Evolutionary conservation across 352 stramenopile species (phyloP), one percentile per base, ranked within the genome.

Genomic region (Globisporangium mamillatum): DNA sequence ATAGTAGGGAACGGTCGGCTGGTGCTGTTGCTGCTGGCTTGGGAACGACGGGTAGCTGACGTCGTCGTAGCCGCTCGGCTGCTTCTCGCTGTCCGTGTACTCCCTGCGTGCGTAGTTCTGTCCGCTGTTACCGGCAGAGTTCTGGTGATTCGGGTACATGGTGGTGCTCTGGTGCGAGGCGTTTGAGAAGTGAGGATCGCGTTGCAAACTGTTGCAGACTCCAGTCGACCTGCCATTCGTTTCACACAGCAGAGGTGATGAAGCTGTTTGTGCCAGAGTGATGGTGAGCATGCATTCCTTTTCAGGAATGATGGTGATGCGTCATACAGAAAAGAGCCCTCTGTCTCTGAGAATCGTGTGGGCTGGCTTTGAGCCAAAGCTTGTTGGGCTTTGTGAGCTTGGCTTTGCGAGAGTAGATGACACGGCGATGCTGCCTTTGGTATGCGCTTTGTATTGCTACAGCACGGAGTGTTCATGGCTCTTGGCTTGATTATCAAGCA

Each of bases 31-130:
- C 38, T 46, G 63, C 22, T 54, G 34, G 52, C 10, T 46, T 25
- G 53, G 20, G 22, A 67, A 58, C 50, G 50, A 67, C 50, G 63
- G 63, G 36, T 68, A 68, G 29, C 10, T 36, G 27, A n/a, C 63
- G 54, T 68, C 34, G 24, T 67, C 34, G 48, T 53, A 67, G 16
- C 62, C 52, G 20, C 62, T 67, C n/a, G 34, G 20, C 53, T 55
- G 62, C 36, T 67, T 67, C 34, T 60, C 62, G 24, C 3, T 27
- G 25, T 48, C 27, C 20, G 22, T 16, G n/a, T 66, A 60, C 48
- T 66, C 41, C 16, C 41, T 50, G 41, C 41, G 41, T n/a, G 16
- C 41, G 41, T 50, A 50, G 41, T 50, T 50, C 41, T 50, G 41
- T 16, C 6, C 1, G 41, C 16, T n/a, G 41, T n/a, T 50, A 4